phyloP scores from a whole-genome alignment of 352 stramenopile species.

The Salisapilia sapeloensis region DNA sequence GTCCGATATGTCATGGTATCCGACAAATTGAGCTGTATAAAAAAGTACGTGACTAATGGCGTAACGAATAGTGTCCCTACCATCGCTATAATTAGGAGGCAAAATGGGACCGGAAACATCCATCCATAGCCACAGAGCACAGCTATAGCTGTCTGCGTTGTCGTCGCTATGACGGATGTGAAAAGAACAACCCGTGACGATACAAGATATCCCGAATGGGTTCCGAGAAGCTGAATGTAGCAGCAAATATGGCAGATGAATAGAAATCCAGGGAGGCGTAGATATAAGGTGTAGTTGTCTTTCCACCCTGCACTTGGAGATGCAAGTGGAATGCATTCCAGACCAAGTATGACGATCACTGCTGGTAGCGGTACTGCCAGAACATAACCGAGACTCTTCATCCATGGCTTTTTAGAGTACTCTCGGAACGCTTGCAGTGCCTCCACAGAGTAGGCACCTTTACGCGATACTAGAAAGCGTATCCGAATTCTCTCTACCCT shows the following conservation, averaged over 20 bases:
- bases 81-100: slow-evolving; percentile 5
- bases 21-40: slow-evolving; percentile 5
- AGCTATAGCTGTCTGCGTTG: slow-evolving; percentile 1
- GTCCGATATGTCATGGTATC: slow-evolving; percentile 3
- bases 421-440: slow-evolving; percentile 12
- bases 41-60: slow-evolving; percentile 5
- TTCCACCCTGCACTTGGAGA: slow-evolving; percentile 2
- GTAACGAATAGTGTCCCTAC: slow-evolving; percentile 4
- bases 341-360: slow-evolving; percentile 2
- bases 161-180: slow-evolving; percentile 2
- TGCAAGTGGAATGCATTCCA: slow-evolving; percentile 7
- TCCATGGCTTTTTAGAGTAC: too few species aligned
- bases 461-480: too few species aligned
- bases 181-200: too few species aligned
- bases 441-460: slow-evolving; percentile 22
- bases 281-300: slow-evolving; percentile 10
- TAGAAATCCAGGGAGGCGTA: slow-evolving; percentile 4
- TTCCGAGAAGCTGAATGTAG: slow-evolving; percentile 4
- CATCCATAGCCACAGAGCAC: slow-evolving; percentile 6
- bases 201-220: slow-evolving; percentile 1
- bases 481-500: too few species aligned
- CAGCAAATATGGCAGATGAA: slow-evolving; percentile 3
- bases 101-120: slow-evolving; percentile 13
- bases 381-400: too few species aligned
- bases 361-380: slow-evolving; percentile 7